phyloP scores from a whole-genome alignment of 2,329 filamentous ascomycete genomes.

The Colletotrichum agaves region DNA sequence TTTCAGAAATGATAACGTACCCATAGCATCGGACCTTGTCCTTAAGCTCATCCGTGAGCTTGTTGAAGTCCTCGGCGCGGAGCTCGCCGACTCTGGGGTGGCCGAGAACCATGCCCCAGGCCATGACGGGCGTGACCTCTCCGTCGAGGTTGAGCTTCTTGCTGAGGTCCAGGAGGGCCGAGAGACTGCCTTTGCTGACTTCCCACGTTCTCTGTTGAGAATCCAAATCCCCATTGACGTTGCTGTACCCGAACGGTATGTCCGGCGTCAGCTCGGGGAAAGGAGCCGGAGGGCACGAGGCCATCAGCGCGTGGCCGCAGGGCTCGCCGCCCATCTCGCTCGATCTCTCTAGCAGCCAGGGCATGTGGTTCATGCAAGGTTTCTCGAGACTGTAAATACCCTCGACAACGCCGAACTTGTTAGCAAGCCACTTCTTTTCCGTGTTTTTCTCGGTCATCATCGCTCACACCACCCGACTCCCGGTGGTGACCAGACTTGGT shows the following conservation, averaged over 20 bases:
- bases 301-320: constrained; percentile 94
- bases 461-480: constrained; percentile 32
- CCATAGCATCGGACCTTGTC: constrained; percentile 93
- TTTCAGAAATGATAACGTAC: constrained; percentile 63
- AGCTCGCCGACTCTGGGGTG: constrained; percentile 77
- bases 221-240: constrained; percentile 47
- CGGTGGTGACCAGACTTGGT: constrained; percentile 29
- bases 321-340: constrained; percentile 71
- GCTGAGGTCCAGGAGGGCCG: constrained; percentile 86
- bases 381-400: constrained; percentile 78
- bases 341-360: constrained; percentile 75
- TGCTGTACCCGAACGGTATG: constrained; percentile 62
- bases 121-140: constrained; percentile 95
- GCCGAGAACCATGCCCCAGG: constrained; percentile 83
- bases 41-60: constrained; percentile 77
- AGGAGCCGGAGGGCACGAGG: constrained; percentile 82
- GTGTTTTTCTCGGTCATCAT: constrained; percentile 7
- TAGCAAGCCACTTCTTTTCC: constrained; percentile 50
- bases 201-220: constrained; percentile 82
- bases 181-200: constrained; percentile 78
- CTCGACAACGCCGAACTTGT: constrained; percentile 53
- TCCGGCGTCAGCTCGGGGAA: constrained; percentile 61
- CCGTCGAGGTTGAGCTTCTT: constrained; percentile 84
- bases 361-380: constrained; percentile 92
- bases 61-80: constrained; percentile 73